Evolutionary conservation across 1,284 basidiomycete species (phyloP), one percentile per base, ranked within the genome.

Genomic region (Trichosporon sp.): DNA sequence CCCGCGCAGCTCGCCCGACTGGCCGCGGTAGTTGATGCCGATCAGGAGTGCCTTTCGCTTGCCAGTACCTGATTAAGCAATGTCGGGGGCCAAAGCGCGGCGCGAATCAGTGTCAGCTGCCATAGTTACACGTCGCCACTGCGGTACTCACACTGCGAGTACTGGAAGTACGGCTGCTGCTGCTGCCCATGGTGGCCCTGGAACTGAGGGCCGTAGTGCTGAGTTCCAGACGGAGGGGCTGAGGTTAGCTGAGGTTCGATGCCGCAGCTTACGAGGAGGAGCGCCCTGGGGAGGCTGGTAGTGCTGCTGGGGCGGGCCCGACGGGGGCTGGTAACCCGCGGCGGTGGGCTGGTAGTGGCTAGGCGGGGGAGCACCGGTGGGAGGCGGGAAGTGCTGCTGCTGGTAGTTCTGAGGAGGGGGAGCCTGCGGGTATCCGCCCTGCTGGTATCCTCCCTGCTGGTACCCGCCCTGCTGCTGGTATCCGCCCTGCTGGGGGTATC

Each of bases 1-100:
- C 1, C 94, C 94, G 35, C 86, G 84, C 43, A 96, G 84, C 77
- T 90, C 88, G 7, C 85, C 87, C 3, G 82, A 79, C 73, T 89
- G 88, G 1, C 91, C 89, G 69, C 88, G 78, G 81, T 96, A 96
- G 85, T 96, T 95, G 80, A 95, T 80, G 14, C 83, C 81, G 68
- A 81, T 79, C 26, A 80, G 73, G 12, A 81, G 73, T 19, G 80
- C 81, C 72, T 82, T 81, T 64, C 78, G 72, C 54, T 72, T 76
- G 59, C 80, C 80, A 19, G 74, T 78, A 75, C 77, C 77, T 78
- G 72, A 46, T 51, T 37, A 6, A n/a, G 21, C 4, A 14, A 38
- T 54, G 38, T 6, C 10, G 2, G 35, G 1, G 48, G 14, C 21
- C n/a, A 21, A 31, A 19, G n/a, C 14, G 37, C 7, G 26, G 10